phyloP scores from a whole-genome alignment of 352 stramenopile genomes.

The Peronospora belbahrii region DNA sequence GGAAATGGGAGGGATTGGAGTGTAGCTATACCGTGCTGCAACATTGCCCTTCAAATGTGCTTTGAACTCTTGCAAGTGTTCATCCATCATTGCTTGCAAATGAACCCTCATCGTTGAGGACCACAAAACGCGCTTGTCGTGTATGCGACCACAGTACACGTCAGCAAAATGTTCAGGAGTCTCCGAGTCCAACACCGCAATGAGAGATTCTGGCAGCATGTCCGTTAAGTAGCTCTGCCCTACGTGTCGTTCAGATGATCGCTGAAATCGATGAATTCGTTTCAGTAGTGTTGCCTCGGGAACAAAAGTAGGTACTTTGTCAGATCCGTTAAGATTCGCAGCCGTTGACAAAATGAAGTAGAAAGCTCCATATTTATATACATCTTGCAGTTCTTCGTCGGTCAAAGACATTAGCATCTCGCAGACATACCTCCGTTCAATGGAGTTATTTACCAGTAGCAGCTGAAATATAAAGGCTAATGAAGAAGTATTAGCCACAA shows the following conservation, averaged over 20 bases:
- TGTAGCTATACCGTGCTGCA: constrained; percentile 47
- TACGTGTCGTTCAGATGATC: constrained; percentile 31
- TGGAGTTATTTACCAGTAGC: constrained; percentile 47
- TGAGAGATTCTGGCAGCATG: constrained; percentile 67
- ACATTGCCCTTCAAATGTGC: constrained; percentile 48
- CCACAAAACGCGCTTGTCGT: constrained; percentile 68
- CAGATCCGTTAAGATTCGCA: constrained; percentile 14
- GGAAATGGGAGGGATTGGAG: constrained; percentile 55
- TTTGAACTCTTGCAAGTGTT: constrained; percentile 68
- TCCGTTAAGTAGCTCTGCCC: constrained; percentile 63
- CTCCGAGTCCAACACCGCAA: constrained; percentile 59
- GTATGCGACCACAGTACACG: constrained; percentile 45
- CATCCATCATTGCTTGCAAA: constrained; percentile 59
- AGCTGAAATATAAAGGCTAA: constrained; percentile 58
- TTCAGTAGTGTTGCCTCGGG: constrained; percentile 55
- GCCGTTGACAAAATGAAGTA: constrained; percentile 65
- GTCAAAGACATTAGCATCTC: constrained; percentile 56
- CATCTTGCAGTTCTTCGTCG: constrained; percentile 35
- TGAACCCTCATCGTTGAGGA: constrained; percentile 58
- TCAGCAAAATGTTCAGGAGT: constrained; percentile 53
- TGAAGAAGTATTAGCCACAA: constrained; percentile 39
- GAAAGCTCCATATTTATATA: constrained; percentile 56
- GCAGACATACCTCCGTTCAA: constrained; percentile 43
- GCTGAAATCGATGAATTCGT: constrained; percentile 55
- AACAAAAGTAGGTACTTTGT: constrained; percentile 35